Conservation (phyloP, 2,329 filamentous ascomycete species). For the Colletotrichum magnum region DNA sequence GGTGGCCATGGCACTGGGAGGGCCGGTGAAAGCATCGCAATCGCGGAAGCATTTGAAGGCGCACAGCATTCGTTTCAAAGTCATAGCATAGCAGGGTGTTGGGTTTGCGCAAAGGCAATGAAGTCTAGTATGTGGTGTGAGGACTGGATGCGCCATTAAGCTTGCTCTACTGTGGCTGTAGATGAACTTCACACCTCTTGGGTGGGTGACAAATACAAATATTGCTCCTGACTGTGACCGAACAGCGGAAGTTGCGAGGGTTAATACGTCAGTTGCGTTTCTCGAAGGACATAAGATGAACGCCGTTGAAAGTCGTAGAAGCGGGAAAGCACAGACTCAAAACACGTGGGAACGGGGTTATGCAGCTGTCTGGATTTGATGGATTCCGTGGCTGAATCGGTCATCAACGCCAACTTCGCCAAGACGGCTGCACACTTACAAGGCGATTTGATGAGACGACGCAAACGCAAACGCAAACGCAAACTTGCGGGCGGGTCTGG, state of each 20-base stretch:
- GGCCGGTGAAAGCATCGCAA: constrained; percentile 5
- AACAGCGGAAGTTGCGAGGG: background rate
- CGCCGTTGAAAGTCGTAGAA: background rate
- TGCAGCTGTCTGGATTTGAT: too few relatives aligned
- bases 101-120: constrained; percentile 10
- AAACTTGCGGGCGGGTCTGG: too few relatives aligned
- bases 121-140: background rate
- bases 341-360: too few relatives aligned
- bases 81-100: constrained; percentile 39
- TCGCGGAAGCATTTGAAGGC: constrained; percentile 1
- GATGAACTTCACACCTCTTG: background rate
- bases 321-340: too few relatives aligned
- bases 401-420: too few relatives aligned
- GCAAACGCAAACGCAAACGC: too few relatives aligned
- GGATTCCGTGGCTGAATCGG: too few relatives aligned
- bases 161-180: background rate
- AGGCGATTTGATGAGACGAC: too few relatives aligned
- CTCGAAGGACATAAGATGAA: constrained; percentile 13
- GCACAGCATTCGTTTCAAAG: constrained; percentile 10
- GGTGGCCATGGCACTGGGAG: background rate
- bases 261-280: background rate
- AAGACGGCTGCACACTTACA: too few relatives aligned
- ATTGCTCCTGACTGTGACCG: background rate
- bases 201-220: background rate
- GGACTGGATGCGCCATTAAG: background rate